Evolutionary conservation across 192 early-diverging fungal species (phyloP), one percentile per base, ranked within the genome.

Genomic region (Backusella tarrabulga): DNA sequence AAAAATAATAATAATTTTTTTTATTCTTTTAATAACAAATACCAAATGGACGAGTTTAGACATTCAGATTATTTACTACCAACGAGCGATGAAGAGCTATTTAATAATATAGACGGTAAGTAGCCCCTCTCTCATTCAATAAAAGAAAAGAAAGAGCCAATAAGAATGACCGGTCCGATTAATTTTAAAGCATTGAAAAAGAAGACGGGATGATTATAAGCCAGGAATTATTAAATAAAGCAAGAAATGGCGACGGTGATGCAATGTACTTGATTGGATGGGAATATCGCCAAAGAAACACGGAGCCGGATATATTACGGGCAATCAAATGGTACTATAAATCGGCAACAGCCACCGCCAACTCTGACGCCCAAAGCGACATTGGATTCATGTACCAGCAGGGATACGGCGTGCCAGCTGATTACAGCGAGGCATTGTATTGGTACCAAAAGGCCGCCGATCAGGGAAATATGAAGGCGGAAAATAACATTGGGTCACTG

Each of bases 101-200:
- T 63, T 63, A 29, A 63, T 29, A 29, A 3, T 4, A 63, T 63
- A 4, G 29, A 2, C 23, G 23, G 56, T 63, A 63, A 29, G 56
- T 63, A 63, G 54, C 15, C 46, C 21, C 17, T 4, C 46, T 50
- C 46, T 50, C 19, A 2, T 32, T 50, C 19, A 56, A 23, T 8
- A 56, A 63, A 63, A 12, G 1, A 63, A 63, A 63, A 60, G 15
- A 21, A 54, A 54, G 21, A 21, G 3, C 8, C 56, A 21, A 23
- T 14, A 26, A 14, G 26, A 63, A 63, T 63, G 56, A 63, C 56
- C 23, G 23, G 56, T 63, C 56, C 56, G 23, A 63, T 63, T 63
- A 63, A 63, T 63, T 63, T 50, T 63, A 63, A 63, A 63, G 56
- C 56, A 29, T 63, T 63, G 46, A 29, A 63, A 63, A 63, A 63